Percentiles rank a stretch among this genome's conserved stretches.
These are phyloP conservation scores for Verticillium nubilum DNA, from an alignment of 2,329 filamentous ascomycete genomes.

Conservation along the genomic window DNA sequence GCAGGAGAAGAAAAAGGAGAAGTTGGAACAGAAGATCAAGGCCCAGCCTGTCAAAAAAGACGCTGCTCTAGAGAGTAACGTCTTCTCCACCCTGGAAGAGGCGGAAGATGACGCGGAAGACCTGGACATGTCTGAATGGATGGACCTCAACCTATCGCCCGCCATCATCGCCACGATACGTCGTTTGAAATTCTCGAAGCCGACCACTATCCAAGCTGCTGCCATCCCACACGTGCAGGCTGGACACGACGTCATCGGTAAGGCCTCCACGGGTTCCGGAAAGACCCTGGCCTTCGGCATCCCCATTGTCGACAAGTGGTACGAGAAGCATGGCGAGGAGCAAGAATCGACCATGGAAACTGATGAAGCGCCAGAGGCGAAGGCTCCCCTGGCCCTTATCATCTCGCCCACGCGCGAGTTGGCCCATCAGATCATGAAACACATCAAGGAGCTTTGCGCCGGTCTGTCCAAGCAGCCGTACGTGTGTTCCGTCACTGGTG, in stretches of 20 bases:
- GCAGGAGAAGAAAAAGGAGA: conserved; percentile 19
- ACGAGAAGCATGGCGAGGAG: conserved; percentile 42
- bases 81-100: conserved; percentile 52
- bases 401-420: conserved; percentile 90
- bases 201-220: conserved; percentile 74
- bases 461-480: conserved; percentile 57
- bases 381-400: conserved; percentile 67
- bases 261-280: conserved; percentile 92
- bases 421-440: conserved; percentile 83
- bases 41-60: conserved; percentile 26
- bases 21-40: conserved; percentile 25
- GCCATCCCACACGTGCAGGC: conserved; percentile 77
- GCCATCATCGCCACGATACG: conserved; percentile 68
- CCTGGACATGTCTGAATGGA: conserved; percentile 75
- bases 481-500: conserved; percentile 87
- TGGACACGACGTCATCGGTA: conserved; percentile 89
- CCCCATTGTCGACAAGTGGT: conserved; percentile 81
- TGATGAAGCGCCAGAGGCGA: conserved; percentile 21
- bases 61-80: conserved; percentile 36
- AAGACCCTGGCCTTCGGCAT: conserved; percentile 95
- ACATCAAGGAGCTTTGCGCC: conserved; percentile 70
- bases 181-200: conserved; percentile 71
- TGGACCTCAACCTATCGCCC: conserved; percentile 65
- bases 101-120: conserved; percentile 54
- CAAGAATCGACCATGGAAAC: conserved; percentile 7